A percentile compares a stretch with the other conserved stretches of the same genome.
phyloP scores from a whole-genome alignment of 2,329 filamentous ascomycete genomes.

The Trichoderma sp. region DNA sequence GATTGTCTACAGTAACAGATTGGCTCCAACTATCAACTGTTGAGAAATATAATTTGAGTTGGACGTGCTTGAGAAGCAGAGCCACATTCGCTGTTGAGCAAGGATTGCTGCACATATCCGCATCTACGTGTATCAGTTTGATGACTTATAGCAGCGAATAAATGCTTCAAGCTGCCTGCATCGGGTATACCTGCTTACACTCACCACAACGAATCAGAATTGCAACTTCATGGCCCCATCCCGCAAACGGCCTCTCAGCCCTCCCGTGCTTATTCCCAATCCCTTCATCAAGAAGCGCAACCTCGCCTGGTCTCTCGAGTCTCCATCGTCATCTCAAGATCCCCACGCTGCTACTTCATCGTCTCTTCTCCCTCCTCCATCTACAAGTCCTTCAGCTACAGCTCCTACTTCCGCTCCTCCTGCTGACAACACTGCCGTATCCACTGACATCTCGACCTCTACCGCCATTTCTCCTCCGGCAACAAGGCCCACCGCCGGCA shows the following conservation, averaged over 20 bases:
- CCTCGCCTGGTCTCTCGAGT: constrained; percentile 44
- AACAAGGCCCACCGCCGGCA: constrained; percentile 27
- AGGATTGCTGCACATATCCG: not conserved
- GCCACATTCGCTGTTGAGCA: not conserved
- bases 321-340: constrained; percentile 2
- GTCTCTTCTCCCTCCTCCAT: not conserved
- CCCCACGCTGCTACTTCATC: constrained; percentile 11
- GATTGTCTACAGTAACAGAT: not conserved
- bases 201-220: not conserved
- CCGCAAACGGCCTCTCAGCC: constrained; percentile 37
- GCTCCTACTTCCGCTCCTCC: not conserved
- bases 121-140: not conserved
- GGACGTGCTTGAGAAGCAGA: too few relatives aligned
- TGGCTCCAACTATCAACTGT: not conserved
- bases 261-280: constrained; percentile 44
- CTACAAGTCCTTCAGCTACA: not conserved
- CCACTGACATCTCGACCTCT: not conserved
- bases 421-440: not conserved
- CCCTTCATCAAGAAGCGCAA: constrained; percentile 52
- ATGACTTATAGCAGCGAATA: not conserved
- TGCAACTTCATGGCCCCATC: constrained; percentile 7
- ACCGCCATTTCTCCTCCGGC: constrained; percentile 1
- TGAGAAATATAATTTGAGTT: not conserved
- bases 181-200: not conserved
- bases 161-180: too few relatives aligned